Evolutionary conservation across 2,329 filamentous ascomycete species (phyloP), one percentile per base, ranked within the genome.

Genomic region (Fonsecaea monophora): DNA sequence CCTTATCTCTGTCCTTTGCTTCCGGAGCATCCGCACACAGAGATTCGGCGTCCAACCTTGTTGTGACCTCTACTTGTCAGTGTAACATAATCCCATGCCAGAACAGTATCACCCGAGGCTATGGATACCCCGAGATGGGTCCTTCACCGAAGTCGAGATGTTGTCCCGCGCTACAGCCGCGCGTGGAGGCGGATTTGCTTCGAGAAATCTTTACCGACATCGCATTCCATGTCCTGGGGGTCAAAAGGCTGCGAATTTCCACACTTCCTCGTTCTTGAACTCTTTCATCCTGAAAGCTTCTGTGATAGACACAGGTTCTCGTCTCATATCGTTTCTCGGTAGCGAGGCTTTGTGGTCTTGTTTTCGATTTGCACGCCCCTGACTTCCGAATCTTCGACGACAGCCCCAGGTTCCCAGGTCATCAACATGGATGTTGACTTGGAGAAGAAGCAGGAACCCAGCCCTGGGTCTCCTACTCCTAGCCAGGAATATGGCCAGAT

Each of bases 371-470:
- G 18, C 18, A 50, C 45, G 8, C 6, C 18, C 45, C 18, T 25
- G 25, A 25, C 18, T 50, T 42, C n/a, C 30, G 4, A 58, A 58
- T 1, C 55, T 40, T 42, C n/a, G n/a, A 15, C 35, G 25, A 58
- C 30, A 30, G n/a, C 15, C 12, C 32, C 15, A 53, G 34, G 30
- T 25, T 21, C 10, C 13, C 13, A 3, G 45, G 10, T 4, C 18
- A 15, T 34, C 53, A 34, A 54, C n/a, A 61, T 54, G 59, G 59
- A 61, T 13, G 15, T 42, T 25, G 59, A 61, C 34, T n/a, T 61
- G 5, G 59, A 61, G 59, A 53, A 61, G 45, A 54, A 53, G 59
- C 45, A 38, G 37, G 59, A 53, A 12, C n/a, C 21, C n/a, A 35
- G 5, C 18, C 40, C 32, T 5, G 40, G 18, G 10, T 8, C 10